These are phyloP conservation scores for Petunia axillaris DNA, from an alignment of 257 asterid genomes.

Conservation along the genomic window DNA sequence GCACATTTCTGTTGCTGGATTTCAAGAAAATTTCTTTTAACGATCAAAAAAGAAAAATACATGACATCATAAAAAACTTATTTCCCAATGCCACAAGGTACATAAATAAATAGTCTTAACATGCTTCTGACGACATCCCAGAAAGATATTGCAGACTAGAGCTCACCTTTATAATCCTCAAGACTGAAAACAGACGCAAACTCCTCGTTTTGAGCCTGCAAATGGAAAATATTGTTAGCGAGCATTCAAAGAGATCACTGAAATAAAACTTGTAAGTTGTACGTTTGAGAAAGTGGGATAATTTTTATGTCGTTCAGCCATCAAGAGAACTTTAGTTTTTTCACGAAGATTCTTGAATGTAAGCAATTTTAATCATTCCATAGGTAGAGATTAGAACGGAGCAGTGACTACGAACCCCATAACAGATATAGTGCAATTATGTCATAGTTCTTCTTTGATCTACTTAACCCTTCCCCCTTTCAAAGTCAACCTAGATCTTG, in stretches of 20 bases:
- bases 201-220: conserved; percentile 82
- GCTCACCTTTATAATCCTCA: conserved; percentile 93
- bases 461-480: not conserved
- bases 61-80: not conserved
- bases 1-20: too few relatives aligned
- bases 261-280: not conserved
- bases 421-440: not conserved
- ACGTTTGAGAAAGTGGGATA: not conserved
- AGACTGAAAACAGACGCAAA: conserved; percentile 86
- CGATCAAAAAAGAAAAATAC: too few relatives aligned
- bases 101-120: not conserved
- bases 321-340: not conserved
- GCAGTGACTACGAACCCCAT: not conserved
- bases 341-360: not conserved
- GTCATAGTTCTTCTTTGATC: not conserved
- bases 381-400: not conserved
- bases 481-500: not conserved
- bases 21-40: too few relatives aligned
- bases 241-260: conserved; percentile 4
- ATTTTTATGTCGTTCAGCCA: not conserved
- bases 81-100: not conserved
- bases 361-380: not conserved
- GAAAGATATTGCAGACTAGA: conserved; percentile 1
- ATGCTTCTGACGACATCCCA: not conserved
- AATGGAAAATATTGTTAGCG: conserved; percentile 18